Base-by-base conservation (phyloP, 2,329 filamentous ascomycete species). In the Berkeleyomyces rouxiae region DNA sequence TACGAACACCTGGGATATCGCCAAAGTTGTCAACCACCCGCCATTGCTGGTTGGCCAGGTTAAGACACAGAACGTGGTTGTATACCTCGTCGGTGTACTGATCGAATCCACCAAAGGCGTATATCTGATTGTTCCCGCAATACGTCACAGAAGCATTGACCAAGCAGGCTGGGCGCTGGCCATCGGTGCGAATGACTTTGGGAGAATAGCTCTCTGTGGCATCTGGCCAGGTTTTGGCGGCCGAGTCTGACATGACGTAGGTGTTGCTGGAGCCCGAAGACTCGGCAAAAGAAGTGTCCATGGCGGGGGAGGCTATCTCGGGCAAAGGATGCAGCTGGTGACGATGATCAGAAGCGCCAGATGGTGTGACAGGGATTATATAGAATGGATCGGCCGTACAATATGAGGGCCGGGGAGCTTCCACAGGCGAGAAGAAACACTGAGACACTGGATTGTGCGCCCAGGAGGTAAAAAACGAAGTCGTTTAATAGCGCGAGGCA, bases 131-230 rank as follows among this genome's bases (percentile, higher is more conserved):
- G 75, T 96, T 93, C 65, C 91, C 91, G 70, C 93, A 96, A 73
- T 96, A 96, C n/a, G 93, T 99, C 65, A 97, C 92, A 0, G 93
- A 97, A 61, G 93, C 93, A 77, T 99, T 99, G 68, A 99, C 92
- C 59, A 99, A 80, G 71, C 92, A 97, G 43, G 93, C 91, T 44
- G 93, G 93, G 67, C 91, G 83, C 74, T 89, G 85, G 57, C 87
- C 87, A 58, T 87, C 77, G 10, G 87, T 88, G 69, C 86, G 84
- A 44, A 82, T 92, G 65, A 96, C 88, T 71, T 86, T 88, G 43
- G 92, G 92, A 59, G 87, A 85, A 74, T 95, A 95, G 67, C 84
- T 84, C 71, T 95, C 90, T 16, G 51, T 37, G 63, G 79, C 78
- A 65, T 79, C 79, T 23, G 79, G 77, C 64, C 82, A 79, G 68